Evolutionary conservation across 176 grass and related monocot genomes (phyloP).

Genomic region (Ampelocalamus luodianensis): DNA sequence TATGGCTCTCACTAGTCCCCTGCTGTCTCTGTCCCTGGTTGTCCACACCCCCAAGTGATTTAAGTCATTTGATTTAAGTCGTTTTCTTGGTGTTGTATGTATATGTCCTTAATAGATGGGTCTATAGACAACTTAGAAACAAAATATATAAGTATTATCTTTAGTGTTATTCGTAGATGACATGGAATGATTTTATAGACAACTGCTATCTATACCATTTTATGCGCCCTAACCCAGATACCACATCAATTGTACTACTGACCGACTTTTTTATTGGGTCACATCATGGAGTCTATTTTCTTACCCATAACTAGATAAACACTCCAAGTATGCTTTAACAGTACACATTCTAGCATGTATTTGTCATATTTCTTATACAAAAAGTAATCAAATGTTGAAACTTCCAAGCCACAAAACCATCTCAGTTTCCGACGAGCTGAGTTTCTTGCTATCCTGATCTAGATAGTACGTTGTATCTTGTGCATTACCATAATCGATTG

Average conservation of each 20-base stretch:
- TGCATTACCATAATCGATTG: neutral
- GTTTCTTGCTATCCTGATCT: slow-evolving; percentile 23
- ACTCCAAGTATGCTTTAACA: neutral
- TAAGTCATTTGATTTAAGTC: neutral
- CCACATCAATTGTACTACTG: neutral
- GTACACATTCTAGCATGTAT: slow-evolving; percentile 17
- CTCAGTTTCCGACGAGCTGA: neutral
- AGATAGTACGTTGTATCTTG: neutral
- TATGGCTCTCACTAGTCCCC: too few species aligned
- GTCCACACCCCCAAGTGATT: neutral
- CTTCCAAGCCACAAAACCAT: slow-evolving; percentile 1
- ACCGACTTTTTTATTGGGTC: neutral
- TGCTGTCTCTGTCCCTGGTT: too few species aligned
- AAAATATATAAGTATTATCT: too few species aligned
- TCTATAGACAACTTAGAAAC: too few species aligned
- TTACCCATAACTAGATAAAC: neutral
- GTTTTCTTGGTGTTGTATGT: too few species aligned
- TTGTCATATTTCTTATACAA: neutral
- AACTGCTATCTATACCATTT: too few species aligned
- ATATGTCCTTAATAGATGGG: too few species aligned
- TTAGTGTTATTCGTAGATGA: too few species aligned
- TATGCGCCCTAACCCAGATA: neutral
- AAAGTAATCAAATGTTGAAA: neutral
- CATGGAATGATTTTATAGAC: too few species aligned
- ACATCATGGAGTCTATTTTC: neutral